Conservation (phyloP, 179 eudicot genomes). For the Vitellaria paradoxa region DNA sequence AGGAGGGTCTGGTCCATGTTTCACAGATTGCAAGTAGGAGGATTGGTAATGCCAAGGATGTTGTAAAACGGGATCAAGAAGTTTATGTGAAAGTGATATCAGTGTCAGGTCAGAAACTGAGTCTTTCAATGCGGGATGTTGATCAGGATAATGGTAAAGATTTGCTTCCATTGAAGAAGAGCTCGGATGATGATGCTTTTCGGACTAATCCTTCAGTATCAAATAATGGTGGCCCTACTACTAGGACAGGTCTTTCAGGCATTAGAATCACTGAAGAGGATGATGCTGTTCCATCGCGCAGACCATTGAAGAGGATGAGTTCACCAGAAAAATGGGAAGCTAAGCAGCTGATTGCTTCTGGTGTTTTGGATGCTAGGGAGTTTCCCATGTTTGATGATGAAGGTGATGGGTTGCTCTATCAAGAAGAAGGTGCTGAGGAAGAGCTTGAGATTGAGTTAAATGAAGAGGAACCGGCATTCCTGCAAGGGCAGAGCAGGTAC, state of each 20-base stretch:
- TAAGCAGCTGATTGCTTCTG: constrained; percentile 82
- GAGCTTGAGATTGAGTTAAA: constrained; percentile 90
- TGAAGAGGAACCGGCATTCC: constrained; percentile 86
- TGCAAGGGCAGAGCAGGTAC: constrained; percentile 74
- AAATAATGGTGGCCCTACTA: constrained; percentile 30
- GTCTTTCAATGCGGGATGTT: constrained; percentile 86
- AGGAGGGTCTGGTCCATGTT: constrained; percentile 89
- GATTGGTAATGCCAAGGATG: constrained; percentile 63
- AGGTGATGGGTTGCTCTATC: constrained; percentile 68
- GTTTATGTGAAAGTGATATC: constrained; percentile 90
- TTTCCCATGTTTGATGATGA: constrained; percentile 77
- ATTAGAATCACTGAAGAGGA: constrained; percentile 65
- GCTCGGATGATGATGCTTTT: constrained; percentile 39
- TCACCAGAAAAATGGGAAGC: constrained; percentile 97
- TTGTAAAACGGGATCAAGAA: constrained; percentile 86
- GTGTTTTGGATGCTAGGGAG: constrained; percentile 74
- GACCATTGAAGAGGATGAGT: constrained; percentile 89
- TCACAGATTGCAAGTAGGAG: constrained; percentile 82
- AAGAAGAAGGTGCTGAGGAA: constrained; percentile 83
- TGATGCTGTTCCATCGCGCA: constrained; percentile 48
- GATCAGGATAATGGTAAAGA: constrained; percentile 84
- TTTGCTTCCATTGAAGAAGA: constrained; percentile 69
- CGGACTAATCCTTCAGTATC: constrained; percentile 50
- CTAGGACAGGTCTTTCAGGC: constrained; percentile 83
- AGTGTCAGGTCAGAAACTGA: constrained; percentile 43